phyloP scores from a whole-genome alignment of 208 protist genomes.

The Acanthamoeba lenticulata region DNA sequence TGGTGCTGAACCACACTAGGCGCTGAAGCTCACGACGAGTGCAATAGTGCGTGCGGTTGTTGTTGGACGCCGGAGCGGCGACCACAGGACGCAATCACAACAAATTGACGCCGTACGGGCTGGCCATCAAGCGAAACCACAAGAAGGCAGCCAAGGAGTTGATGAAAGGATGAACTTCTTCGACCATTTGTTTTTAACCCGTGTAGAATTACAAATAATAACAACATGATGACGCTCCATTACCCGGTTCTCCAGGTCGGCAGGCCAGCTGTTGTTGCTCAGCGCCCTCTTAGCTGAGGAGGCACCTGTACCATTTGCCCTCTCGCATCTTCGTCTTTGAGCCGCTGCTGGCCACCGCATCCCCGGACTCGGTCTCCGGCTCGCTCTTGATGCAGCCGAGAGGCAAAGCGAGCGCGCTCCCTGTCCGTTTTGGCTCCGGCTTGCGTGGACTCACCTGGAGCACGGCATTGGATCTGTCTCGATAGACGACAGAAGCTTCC shows the following conservation, averaged over 20 bases:
- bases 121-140: background rate
- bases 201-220: no score
- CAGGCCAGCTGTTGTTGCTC: no score
- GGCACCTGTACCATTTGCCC: background rate
- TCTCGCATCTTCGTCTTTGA: background rate
- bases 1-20: background rate
- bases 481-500: no score
- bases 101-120: background rate
- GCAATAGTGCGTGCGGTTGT: background rate
- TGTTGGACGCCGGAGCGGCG: background rate
- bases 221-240: no score
- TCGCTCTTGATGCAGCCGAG: background rate
- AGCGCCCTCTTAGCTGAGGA: background rate
- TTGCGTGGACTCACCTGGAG: no score
- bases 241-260: background rate
- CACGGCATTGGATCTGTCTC: no score
- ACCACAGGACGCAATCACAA: conserved; percentile 37
- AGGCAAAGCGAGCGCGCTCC: no score
- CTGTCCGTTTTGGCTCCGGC: no score
- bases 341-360: background rate
- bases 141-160: conserved; percentile 16
- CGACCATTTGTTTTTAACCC: no score
- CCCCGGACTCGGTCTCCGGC: background rate
- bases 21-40: background rate
- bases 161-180: background rate